A percentile compares a stretch with the other conserved stretches of the same genome.
Conservation (phyloP, 495 filamentous ascomycete species). For the Cairneyella variabilis region DNA sequence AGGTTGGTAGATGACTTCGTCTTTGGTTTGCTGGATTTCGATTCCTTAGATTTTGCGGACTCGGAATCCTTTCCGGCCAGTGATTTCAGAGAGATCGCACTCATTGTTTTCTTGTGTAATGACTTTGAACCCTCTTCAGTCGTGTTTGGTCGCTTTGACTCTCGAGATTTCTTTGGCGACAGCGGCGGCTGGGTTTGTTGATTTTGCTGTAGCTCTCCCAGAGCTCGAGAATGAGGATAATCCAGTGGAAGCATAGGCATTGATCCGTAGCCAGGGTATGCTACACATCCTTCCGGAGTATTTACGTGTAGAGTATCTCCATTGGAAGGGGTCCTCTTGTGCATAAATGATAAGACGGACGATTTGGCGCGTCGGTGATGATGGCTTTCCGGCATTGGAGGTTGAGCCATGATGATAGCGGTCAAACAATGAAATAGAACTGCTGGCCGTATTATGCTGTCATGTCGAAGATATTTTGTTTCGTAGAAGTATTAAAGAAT, state of each 20-base stretch:
- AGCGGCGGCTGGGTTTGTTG: slow-evolving; percentile 34
- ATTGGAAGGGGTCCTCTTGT: slow-evolving; percentile 42
- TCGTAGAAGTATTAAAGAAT: slow-evolving; percentile 1
- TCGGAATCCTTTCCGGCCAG: slow-evolving; percentile 51
- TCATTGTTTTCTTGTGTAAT: slow-evolving; percentile 62
- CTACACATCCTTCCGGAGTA: slow-evolving; percentile 9
- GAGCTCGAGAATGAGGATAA: slow-evolving; percentile 35
- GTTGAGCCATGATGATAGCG: slow-evolving; percentile 19
- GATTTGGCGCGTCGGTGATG: slow-evolving; percentile 44
- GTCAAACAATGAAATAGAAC: not conserved
- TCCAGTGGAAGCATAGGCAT: slow-evolving; percentile 28
- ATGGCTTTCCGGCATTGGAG: slow-evolving; percentile 11
- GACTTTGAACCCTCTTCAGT: slow-evolving; percentile 26
- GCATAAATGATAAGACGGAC: slow-evolving; percentile 55
- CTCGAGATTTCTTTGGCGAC: slow-evolving; percentile 38
- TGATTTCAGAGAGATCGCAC: slow-evolving; percentile 62
- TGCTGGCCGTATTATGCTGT: slow-evolving; percentile 8
- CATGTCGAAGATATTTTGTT: slow-evolving; percentile 5
- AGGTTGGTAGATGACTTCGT: slow-evolving; percentile 80
- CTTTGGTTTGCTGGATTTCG: slow-evolving; percentile 59
- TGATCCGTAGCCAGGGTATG: slow-evolving; percentile 22
- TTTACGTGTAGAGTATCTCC: slow-evolving; percentile 26
- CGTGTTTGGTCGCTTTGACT: slow-evolving; percentile 23
- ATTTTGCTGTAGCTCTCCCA: slow-evolving; percentile 49
- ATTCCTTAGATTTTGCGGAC: slow-evolving; percentile 46